Base-by-base conservation (phyloP, 2,329 filamentous ascomycete genomes). In the Phialemoniopsis sp. region DNA sequence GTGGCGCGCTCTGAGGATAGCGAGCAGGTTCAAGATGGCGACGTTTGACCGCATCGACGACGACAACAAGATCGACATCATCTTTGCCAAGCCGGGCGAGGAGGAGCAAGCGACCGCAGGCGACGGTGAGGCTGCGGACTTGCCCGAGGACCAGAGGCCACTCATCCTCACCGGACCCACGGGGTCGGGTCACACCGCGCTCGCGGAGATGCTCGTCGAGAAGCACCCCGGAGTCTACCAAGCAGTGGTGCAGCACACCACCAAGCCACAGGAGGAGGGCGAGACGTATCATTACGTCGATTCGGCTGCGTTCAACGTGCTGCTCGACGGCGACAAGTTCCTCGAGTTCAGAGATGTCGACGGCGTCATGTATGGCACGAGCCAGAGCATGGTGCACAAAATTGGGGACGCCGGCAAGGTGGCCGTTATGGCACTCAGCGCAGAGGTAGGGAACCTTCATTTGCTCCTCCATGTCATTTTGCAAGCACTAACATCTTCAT, bases 1-100 rank as follows among this genome's bases (percentile, higher is more conserved):
- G 41, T 98, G 93, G 93, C 80, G 90, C 50, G 87, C 89, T 5
- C 68, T 98, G 46, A 81, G 93, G 38, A 78, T 95, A 47, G 86
- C 89, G 9, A 82, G 85, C 40, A 80, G 80, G 47, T 80, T 73
- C 41, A 85, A 85, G 51, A 74, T 97, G 48, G 76, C 80, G 33
- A 68, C 81, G 15, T 93, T 97, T 59, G 90, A 97, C 60, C 88
- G 85, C 60, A 86, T 95, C 35, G 89, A 95, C 40, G 83, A 89
- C 48, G 82, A 86, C 31, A 86, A 85, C 56, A 87, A 88, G 44
- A 72, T 84, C 26, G 71, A 72, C 39, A 54, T 67, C 28, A 66
- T 84, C 12, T 84, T 82, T 43, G 62, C 63, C 8, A 67, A 69
- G 12, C 52, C 51, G 7, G 50, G 50, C 4, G 58, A 52, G 3